phyloP scores from a whole-genome alignment of 2,329 filamentous ascomycete genomes.

The Arthrobotrys conoides region DNA sequence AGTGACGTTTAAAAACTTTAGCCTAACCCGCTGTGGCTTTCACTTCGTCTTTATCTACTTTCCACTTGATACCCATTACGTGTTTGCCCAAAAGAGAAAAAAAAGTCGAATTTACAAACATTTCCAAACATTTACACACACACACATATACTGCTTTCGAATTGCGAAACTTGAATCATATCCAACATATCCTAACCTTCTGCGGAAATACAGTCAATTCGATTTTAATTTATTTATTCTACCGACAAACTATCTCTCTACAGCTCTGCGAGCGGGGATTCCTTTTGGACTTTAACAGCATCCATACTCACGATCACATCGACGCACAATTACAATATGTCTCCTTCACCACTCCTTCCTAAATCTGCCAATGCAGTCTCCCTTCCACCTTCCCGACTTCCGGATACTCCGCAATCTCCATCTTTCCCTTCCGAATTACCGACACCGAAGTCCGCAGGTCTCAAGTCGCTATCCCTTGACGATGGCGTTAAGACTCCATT shows the following conservation, averaged over 20 bases:
- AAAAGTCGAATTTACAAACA: conserved; percentile 21
- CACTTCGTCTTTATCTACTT: conserved; percentile 20
- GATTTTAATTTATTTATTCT: conserved; percentile 3
- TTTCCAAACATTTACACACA: neutral
- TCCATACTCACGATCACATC: neutral
- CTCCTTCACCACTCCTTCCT: conserved; percentile 54
- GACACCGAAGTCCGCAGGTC: conserved; percentile 54
- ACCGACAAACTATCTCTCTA: conserved; percentile 6
- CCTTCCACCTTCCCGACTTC: conserved; percentile 38
- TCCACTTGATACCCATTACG: conserved; percentile 44
- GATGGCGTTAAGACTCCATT: conserved; percentile 83
- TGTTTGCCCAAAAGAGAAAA: neutral
- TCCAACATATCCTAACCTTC: conserved; percentile 38
- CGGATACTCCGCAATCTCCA: conserved; percentile 50
- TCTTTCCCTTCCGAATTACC: conserved; percentile 56
- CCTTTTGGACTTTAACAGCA: neutral
- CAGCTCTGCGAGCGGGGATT: conserved; percentile 23
- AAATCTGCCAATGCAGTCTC: conserved; percentile 54
- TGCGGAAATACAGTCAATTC: conserved; percentile 24
- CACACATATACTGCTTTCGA: conserved; percentile 8
- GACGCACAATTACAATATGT: conserved; percentile 22
- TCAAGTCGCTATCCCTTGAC: conserved; percentile 66
- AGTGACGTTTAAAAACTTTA: conserved; percentile 54
- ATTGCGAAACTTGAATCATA: neutral
- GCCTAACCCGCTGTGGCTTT: conserved; percentile 29